Conservation (phyloP, 768 basidiomycete genomes). For the Bullera alba region DNA sequence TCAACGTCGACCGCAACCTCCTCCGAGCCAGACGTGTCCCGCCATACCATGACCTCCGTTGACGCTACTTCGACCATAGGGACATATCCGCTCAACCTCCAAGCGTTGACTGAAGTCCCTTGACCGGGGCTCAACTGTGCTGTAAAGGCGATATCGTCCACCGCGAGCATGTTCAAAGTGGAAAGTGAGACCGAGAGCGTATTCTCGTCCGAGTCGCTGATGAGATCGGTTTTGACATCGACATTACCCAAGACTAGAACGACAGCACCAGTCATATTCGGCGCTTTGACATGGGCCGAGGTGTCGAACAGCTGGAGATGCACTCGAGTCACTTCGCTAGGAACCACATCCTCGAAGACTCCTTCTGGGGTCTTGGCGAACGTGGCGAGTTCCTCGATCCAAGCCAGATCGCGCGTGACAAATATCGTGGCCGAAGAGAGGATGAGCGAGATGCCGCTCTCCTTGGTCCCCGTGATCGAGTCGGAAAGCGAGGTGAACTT, state of each 20-base stretch:
- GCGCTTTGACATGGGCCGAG: constrained; percentile 58
- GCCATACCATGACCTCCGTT: constrained; percentile 14
- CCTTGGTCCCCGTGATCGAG: constrained; percentile 63
- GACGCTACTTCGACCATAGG: constrained; percentile 20
- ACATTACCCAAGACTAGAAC: constrained; percentile 61
- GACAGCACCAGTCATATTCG: constrained; percentile 59
- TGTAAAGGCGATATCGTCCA: constrained; percentile 52
- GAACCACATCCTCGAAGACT: constrained; percentile 88
- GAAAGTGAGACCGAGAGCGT: neutral
- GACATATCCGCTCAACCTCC: constrained; percentile 36
- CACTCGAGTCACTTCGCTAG: constrained; percentile 73
- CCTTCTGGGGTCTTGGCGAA: constrained; percentile 82
- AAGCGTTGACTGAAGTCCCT: neutral
- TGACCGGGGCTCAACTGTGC: constrained; percentile 15
- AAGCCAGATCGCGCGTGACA: constrained; percentile 58
- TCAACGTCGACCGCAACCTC: constrained; percentile 21
- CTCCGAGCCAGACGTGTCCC: constrained; percentile 11
- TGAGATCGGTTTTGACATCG: constrained; percentile 65
- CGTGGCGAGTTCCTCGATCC: constrained; percentile 56
- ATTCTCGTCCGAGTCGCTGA: constrained; percentile 50
- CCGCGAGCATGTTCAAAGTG: constrained; percentile 53
- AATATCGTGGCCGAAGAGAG: constrained; percentile 61
- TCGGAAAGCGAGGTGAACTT: constrained; percentile 61
- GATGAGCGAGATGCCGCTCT: constrained; percentile 63
- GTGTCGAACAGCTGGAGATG: constrained; percentile 61